Conservation (phyloP, 805 yeast genomes). For the Ogataea kodamae region DNA sequence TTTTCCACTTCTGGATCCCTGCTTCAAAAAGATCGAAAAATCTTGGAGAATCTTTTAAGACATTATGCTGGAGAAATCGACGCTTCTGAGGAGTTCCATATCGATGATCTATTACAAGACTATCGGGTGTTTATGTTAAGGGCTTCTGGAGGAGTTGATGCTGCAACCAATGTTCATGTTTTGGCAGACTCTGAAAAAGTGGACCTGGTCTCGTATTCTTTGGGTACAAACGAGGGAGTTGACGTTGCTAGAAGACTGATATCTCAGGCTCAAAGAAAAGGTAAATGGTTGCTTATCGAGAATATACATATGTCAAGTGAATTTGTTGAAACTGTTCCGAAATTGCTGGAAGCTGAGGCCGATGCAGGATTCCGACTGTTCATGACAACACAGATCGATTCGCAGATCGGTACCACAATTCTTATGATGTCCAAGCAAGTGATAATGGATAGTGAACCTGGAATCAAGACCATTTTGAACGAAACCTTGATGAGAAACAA, state of each 20-base stretch:
- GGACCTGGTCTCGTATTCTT: conserved; percentile 46
- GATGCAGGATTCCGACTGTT: conserved; percentile 50
- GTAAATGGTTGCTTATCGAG: conserved; percentile 74
- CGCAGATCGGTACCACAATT: conserved; percentile 52
- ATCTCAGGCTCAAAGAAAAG: conserved; percentile 40
- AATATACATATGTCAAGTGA: conserved; percentile 69
- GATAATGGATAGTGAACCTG: conserved; percentile 60
- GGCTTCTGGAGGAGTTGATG: conserved; percentile 63
- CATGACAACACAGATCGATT: conserved; percentile 54
- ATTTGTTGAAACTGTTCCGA: conserved; percentile 59
- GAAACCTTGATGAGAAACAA: conserved; percentile 26
- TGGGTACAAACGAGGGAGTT: conserved; percentile 72
- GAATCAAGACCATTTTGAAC: conserved; percentile 46
- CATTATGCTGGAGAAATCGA: conserved; percentile 3
- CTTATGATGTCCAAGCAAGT: conserved; percentile 53
- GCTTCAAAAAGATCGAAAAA: conserved; percentile 40
- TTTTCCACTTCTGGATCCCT: conserved; percentile 45
- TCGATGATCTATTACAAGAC: conserved; percentile 28
- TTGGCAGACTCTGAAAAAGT: conserved; percentile 35
- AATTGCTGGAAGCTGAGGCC: conserved; percentile 35
- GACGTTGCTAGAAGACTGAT: conserved; percentile 56
- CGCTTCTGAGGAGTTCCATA: conserved; percentile 18
- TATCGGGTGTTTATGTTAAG: conserved; percentile 47
- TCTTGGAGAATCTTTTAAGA: conserved; percentile 39
- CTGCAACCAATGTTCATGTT: conserved; percentile 49